Evolutionary conservation across 2,329 filamentous ascomycete species (phyloP), one percentile per base, ranked within the genome.

Genomic region (Dactylonectria estremocensis): DNA sequence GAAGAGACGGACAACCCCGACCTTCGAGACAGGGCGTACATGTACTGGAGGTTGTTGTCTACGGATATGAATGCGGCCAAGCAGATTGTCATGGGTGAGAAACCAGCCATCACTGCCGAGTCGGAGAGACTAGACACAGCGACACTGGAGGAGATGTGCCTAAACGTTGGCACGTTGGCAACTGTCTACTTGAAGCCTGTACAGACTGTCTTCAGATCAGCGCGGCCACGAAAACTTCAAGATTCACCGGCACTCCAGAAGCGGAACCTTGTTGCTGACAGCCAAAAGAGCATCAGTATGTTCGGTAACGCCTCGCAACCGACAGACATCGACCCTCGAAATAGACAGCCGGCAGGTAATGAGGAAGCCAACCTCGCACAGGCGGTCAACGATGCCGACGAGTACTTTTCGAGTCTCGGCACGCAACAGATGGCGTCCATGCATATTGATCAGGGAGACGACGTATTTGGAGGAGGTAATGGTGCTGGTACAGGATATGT

Each of bases 1-100:
- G 96, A 98, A 80, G 96, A 98, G 80, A 98, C 95, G n/a, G 96
- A 99, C 78, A 98, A 99, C 80, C 96, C 96, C 0, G 96, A 99
- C 81, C 89, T 99, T 31, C 91, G 96, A 70, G 96, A 99, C 80
- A 88, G 96, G 75, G 96, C 96, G 0, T 99, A 98, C 85, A 98
- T 99, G 95, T 99, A 99, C 85, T 99, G 96, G 96, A 93, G 96
- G 5, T 88, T 99, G 14, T 87, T 99, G 2, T 97, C 95, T 1
- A 97, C 95, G 0, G 95, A 98, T 79, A 95, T 97, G 74, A 91
- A 92, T 56, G 90, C 92, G 0, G 96, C 96, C 2, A 96, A 93
- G 78, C 86, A 91, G 69, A 90, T 99, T 58, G 95, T 99, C 72
- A 98, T 99, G 95, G 95, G 96, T 67, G 93, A 97, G 74, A 99